Conservation (phyloP, 2,329 filamentous ascomycete genomes). For the Colletotrichum melonis region DNA sequence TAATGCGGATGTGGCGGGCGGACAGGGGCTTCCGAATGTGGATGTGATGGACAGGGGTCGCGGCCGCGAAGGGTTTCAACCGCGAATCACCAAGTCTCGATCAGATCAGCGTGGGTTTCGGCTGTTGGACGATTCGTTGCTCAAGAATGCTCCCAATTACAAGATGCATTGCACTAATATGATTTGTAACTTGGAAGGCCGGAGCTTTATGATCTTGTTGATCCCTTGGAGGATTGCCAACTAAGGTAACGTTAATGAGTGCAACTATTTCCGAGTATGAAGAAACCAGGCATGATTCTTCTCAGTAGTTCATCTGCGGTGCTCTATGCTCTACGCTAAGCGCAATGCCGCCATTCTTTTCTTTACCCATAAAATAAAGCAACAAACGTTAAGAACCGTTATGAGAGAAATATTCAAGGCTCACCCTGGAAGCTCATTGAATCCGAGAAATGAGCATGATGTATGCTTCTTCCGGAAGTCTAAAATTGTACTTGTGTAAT, state of each 20-base stretch:
- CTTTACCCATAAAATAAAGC: background rate
- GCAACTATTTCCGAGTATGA: background rate
- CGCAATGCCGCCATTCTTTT: background rate
- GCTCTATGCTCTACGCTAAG: background rate
- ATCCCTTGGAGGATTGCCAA: background rate
- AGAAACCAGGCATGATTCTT: background rate
- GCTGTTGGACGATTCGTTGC: background rate
- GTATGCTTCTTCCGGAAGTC: background rate
- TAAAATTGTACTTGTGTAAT: constrained; percentile 5
- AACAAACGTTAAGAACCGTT: background rate
- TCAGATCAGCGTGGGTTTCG: background rate
- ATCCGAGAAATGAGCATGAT: background rate
- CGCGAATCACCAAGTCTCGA: constrained; percentile 11
- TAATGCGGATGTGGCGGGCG: background rate
- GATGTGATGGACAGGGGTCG: constrained; percentile 22
- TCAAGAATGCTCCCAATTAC: constrained; percentile 13
- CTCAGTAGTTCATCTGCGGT: background rate
- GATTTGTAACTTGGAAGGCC: background rate
- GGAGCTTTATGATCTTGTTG: background rate
- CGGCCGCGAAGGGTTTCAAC: constrained; percentile 15
- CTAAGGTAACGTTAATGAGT: background rate
- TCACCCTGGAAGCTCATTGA: constrained; percentile 10
- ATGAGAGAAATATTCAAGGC: constrained; percentile 5
- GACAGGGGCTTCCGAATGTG: constrained; percentile 14
- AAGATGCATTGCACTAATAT: background rate